Percentiles rank a stretch among this genome's conserved stretches.
Conservation (phyloP, 257 asterid genomes). For the Parsonsia alboflavescens region DNA sequence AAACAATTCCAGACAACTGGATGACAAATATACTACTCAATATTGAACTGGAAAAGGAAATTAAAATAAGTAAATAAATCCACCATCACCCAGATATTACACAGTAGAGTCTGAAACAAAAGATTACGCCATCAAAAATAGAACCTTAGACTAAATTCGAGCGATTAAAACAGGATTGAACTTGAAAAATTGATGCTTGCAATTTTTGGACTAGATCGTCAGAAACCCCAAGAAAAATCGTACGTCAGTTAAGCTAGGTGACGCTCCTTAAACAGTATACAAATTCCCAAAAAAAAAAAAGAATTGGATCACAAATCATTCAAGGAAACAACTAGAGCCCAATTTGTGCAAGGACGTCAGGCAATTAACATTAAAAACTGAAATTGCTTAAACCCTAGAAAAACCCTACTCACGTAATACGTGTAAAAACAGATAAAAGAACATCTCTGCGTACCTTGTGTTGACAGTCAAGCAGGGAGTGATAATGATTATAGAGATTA, state of each 20-base stretch:
- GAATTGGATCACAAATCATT: background rate
- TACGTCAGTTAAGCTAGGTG: background rate
- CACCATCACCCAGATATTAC: background rate
- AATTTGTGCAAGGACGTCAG: background rate
- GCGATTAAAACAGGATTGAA: background rate
- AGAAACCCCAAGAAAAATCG: background rate
- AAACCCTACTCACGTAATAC: constrained; percentile 22
- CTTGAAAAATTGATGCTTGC: background rate
- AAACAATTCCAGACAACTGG: background rate
- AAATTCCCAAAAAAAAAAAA: background rate
- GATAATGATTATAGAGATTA: constrained; percentile 24
- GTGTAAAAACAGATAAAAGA: background rate
- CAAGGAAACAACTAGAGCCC: no score
- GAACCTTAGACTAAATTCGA: background rate
- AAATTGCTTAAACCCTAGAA: constrained; percentile 22
- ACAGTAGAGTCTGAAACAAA: background rate
- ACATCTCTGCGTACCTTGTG: constrained; percentile 30
- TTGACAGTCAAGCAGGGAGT: constrained; percentile 25
- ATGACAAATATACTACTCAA: background rate
- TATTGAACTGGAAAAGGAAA: no score
- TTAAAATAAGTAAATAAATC: background rate
- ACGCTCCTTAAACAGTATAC: background rate
- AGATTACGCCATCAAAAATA: background rate
- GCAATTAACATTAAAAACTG: constrained; percentile 2
- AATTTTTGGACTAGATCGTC: background rate